Base-by-base conservation (phyloP, 2,329 filamentous ascomycete genomes). In the Phaeosphaeria sp. region DNA sequence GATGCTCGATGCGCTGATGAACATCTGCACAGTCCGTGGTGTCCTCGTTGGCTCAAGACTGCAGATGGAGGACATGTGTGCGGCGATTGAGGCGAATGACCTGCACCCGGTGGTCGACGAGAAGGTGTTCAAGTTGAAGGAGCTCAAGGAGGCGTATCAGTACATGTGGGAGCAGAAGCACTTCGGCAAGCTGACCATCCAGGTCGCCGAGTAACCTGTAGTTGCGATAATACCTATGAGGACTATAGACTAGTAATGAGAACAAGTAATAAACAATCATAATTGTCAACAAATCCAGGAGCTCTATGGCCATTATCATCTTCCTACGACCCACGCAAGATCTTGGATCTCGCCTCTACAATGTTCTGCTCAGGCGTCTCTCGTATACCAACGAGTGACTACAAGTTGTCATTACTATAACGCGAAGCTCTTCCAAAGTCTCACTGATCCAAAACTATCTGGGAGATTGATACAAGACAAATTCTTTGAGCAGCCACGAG, bases 61-160 rank as follows among this genome's bases (percentile, higher is more conserved):
- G 39, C 80, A 85, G 69, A 85, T 88, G 73, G 80, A 85, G 66
- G 85, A 86, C 27, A 87, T 88, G 86, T 82, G 84, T 60, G 71
- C 75, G 15, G 83, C 84, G 0, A 84, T 88, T 55, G 86, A 87
- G 73, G 81, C 79, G 17, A 86, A 86, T 57, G 74, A 86, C 59
- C 84, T 88, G 64, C 82, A 86, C 60, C 86, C 86, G 1, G 78
- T 88, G 20, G 79, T 88, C 18, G 86, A 88, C 65, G 76, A 83
- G 66, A 85, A 84, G 74, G 78, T 84, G 13, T 88, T 87, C 67
- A 77, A 74, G 36, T 73, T 88, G 6, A 79, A 82, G 21, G 69
- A 87, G 63, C 70, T 80, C 4, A 83, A 81, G 68, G 83, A 91
- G 20, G 83, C 82, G 0, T 84, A 83, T 64, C 67, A 80, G 68